phyloP scores from a whole-genome alignment of 768 basidiomycete genomes.

The Clitopilus passeckerianus region DNA sequence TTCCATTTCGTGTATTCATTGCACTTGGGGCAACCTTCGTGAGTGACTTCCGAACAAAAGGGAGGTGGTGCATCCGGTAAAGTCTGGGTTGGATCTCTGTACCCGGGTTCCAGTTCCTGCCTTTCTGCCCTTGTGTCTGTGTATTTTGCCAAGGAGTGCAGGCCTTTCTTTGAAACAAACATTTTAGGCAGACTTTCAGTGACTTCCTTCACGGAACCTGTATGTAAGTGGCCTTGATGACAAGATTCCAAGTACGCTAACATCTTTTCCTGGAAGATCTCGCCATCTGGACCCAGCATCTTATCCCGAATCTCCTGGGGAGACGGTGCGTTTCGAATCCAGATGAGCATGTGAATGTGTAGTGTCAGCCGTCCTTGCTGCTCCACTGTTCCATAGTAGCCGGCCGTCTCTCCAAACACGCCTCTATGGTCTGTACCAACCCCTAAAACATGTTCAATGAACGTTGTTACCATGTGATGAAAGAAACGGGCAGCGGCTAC shows the following conservation, averaged over 20 bases:
- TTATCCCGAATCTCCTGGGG: conserved; percentile 4
- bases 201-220: background rate
- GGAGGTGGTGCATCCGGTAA: conserved; percentile 19
- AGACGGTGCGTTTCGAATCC: conserved; percentile 12
- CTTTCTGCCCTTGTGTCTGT: too few species aligned
- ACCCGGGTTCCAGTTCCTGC: too few species aligned
- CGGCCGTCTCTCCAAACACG: conserved; percentile 20
- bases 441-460: conserved; percentile 19
- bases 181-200: background rate
- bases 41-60: background rate
- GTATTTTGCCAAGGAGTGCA: too few species aligned
- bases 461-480: conserved; percentile 19
- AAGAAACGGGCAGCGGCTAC: conserved; percentile 28
- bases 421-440: conserved; percentile 11
- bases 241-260: conserved; percentile 5
- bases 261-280: conserved; percentile 3
- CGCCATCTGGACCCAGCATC: conserved; percentile 4
- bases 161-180: background rate
- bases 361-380: conserved; percentile 23
- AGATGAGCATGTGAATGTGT: conserved; percentile 23
- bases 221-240: conserved; percentile 3
- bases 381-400: conserved; percentile 27
- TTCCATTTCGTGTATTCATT: background rate
- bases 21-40: too few species aligned
- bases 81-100: conserved; percentile 13